Evolutionary conservation across 331 rosid genomes (phyloP).

Genomic region (Spiraea crenata): DNA sequence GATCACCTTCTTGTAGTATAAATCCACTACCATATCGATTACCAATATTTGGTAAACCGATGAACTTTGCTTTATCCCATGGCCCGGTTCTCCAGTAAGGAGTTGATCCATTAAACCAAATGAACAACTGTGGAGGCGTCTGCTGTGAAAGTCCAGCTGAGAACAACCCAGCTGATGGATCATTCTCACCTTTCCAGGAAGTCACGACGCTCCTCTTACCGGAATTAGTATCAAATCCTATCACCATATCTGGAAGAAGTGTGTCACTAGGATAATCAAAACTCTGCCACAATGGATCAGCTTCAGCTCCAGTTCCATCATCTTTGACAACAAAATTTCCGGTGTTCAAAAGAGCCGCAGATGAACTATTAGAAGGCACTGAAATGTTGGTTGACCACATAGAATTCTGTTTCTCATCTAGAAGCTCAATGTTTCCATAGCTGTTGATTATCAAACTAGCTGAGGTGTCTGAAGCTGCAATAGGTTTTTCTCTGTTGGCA

Average conservation of each 20-base stretch:
- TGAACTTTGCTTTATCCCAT: constrained; percentile 9
- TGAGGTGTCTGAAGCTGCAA: neutral
- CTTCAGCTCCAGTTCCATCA: too few relatives aligned
- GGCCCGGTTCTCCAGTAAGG: constrained; percentile 16
- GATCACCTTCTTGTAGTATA: neutral
- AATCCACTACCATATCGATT: neutral
- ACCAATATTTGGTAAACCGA: constrained; percentile 2
- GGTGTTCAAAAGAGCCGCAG: constrained; percentile 5
- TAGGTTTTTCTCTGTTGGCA: neutral
- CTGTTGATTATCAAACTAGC: neutral
- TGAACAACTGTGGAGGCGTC: constrained; percentile 4
- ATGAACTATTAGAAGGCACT: constrained; percentile 3
- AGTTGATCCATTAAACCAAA: constrained; percentile 5
- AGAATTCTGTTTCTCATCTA: neutral
- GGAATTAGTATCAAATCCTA: neutral
- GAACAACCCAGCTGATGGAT: too few relatives aligned
- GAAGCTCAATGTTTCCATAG: neutral
- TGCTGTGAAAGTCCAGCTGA: too few relatives aligned
- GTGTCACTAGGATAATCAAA: constrained; percentile 11
- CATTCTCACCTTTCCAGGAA: too few relatives aligned
- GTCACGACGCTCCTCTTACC: neutral
- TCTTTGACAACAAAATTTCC: constrained; percentile 21
- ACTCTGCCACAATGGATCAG: neutral
- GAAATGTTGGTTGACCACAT: neutral
- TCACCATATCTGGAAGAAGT: neutral